Conservation (phyloP, 2,329 filamentous ascomycete genomes). For the Hymenoscyphus fraxineus region DNA sequence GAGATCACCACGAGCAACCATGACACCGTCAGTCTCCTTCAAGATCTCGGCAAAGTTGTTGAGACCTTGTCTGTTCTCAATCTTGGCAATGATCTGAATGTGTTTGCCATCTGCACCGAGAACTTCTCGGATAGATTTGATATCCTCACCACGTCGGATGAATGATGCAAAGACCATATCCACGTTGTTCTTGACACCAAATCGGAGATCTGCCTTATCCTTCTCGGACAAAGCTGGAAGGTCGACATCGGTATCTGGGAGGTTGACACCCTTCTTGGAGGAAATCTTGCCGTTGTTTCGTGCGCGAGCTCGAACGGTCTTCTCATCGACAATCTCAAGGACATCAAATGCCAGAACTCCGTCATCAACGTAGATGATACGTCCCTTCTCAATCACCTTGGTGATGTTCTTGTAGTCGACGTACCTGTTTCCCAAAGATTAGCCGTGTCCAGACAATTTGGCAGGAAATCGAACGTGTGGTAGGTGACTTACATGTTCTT, state of each 20-base stretch:
- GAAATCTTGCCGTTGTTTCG: conserved; percentile 99
- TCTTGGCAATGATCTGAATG: conserved; percentile 99
- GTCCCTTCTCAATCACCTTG: conserved; percentile 88
- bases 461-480: background rate
- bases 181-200: conserved; percentile 97
- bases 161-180: conserved; percentile 99
- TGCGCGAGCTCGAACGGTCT: conserved; percentile 82
- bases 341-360: conserved; percentile 97
- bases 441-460: conserved; percentile 6
- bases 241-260: conserved; percentile 97
- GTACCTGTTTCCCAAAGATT: conserved; percentile 55
- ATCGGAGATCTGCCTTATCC: conserved; percentile 89
- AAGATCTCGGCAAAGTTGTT: conserved; percentile 99
- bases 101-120: conserved; percentile 89
- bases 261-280: conserved; percentile 98
- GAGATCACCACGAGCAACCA: conserved; percentile 97
- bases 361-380: conserved; percentile 97
- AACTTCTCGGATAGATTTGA: conserved; percentile 85
- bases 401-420: conserved; percentile 99
- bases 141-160: conserved; percentile 91
- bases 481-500: conserved; percentile 76
- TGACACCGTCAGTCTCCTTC: conserved; percentile 94
- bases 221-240: conserved; percentile 97
- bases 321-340: conserved; percentile 77
- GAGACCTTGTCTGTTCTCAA: conserved; percentile 98